Base-by-base conservation (phyloP, 2,329 filamentous ascomycete species). In the Microsporum audouinii region DNA sequence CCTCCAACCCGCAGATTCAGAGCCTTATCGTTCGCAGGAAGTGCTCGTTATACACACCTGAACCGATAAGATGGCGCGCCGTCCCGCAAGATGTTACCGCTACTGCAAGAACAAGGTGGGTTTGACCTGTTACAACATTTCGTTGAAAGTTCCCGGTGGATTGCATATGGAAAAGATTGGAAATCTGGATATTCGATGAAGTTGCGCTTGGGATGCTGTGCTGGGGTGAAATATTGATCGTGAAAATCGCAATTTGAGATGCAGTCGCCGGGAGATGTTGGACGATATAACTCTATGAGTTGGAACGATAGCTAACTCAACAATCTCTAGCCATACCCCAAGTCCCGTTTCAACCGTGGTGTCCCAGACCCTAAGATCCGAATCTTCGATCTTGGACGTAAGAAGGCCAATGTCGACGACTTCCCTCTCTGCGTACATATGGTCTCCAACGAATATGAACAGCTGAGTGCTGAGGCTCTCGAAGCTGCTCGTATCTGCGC, bases 51-150 rank as follows among this genome's bases (percentile, higher is more conserved):
- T 69, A 72, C 69, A 70, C 74, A 78, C 75, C 55, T 29, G 77
- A 78, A 76, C 77, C 76, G 84, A 87, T 87, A 91, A 87, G 84
- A 99, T 99, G 94, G 94, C 94, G 77, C 91, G 94, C 82, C 91
- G 94, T 88, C 94, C 94, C 77, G 94, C 94, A 77, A 89, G 94
- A 84, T 99, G 94, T 84, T 99, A 96, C 87, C 88, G 94, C 78
- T 99, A 99, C 89, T 99, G 94, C 91, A 99, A 99, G 90, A 99
- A 97, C 88, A 96, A 96, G 91, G 91, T 95, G 78, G 81, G 88
- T 80, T 62, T 12, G 36, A 56, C 39, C 33, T 55, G 38, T 60
- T 63, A 29, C n/a, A n/a, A 43, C 14, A 12, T 23, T 47, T 29
- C 45, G 23, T 10, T 31, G 12, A 14, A 29, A 8, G 27, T 14